These are phyloP conservation scores for Pontederia paniculata DNA, from an alignment of 176 grass and related monocot species.

Conservation along the genomic window DNA sequence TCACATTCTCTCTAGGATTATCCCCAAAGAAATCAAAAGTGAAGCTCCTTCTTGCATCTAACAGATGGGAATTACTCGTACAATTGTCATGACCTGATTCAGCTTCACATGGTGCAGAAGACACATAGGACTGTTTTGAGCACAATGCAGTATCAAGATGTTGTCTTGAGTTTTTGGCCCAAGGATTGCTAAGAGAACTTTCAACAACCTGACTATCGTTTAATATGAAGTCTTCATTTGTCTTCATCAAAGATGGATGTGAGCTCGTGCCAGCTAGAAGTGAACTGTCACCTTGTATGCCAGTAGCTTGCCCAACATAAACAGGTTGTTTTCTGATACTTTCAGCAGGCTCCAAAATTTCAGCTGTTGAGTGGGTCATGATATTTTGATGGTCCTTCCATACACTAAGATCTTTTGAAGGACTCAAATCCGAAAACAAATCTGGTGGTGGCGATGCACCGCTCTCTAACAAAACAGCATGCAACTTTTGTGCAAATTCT, in stretches of 20 bases:
- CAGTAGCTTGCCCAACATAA: neutral
- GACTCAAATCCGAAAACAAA: conserved; percentile 43
- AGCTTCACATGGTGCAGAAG: conserved; percentile 28
- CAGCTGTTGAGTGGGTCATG: no score
- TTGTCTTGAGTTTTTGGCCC: conserved; percentile 2
- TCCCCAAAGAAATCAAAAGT: conserved; percentile 21
- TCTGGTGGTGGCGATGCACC: conserved; percentile 35
- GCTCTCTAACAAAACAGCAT: conserved; percentile 54
- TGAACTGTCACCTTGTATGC: neutral
- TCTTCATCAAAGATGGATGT: neutral
- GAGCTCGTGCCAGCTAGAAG: neutral
- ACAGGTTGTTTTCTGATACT: neutral
- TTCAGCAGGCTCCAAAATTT: neutral
- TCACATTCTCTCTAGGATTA: conserved; percentile 25
- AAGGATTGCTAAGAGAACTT: neutral
- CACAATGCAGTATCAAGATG: neutral
- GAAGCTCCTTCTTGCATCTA: conserved; percentile 15
- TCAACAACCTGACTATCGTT: neutral
- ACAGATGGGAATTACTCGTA: neutral
- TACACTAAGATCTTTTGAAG: conserved; percentile 5
- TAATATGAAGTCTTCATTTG: neutral
- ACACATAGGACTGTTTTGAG: conserved; percentile 9
- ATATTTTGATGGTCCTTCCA: neutral
- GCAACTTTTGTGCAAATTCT: conserved; percentile 59
- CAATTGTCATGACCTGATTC: neutral